Conservation (phyloP, 805 yeast genomes). For the Candida methanosorbosa region DNA sequence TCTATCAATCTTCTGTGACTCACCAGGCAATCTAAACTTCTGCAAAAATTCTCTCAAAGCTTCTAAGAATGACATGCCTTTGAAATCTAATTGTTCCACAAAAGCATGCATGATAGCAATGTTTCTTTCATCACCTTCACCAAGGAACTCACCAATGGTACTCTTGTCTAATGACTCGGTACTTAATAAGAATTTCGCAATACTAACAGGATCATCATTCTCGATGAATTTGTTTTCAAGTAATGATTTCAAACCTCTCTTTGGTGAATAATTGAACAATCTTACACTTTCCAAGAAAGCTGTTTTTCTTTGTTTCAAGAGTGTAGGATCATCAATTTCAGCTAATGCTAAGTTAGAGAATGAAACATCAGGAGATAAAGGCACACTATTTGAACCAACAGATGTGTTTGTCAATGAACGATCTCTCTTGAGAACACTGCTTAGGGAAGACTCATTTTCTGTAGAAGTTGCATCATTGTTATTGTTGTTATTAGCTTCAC, state of each 20-base stretch:
- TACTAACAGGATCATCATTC: conserved; percentile 50
- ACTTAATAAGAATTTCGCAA: conserved; percentile 65
- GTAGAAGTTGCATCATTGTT: neutral
- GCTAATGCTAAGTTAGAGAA: conserved; percentile 5
- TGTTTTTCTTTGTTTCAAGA: conserved; percentile 82
- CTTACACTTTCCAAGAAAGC: conserved; percentile 69
- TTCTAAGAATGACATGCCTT: conserved; percentile 61
- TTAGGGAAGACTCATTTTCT: neutral
- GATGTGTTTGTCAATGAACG: conserved; percentile 26
- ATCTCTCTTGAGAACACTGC: conserved; percentile 9
- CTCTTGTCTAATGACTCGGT: conserved; percentile 74
- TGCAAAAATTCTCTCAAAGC: conserved; percentile 83
- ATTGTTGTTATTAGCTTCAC: neutral
- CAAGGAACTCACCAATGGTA: conserved; percentile 82
- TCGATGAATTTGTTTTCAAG: conserved; percentile 55
- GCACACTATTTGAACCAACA: conserved; percentile 14
- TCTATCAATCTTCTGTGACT: conserved; percentile 95
- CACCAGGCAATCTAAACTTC: conserved; percentile 91
- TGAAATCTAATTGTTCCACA: conserved; percentile 80
- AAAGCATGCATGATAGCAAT: conserved; percentile 87
- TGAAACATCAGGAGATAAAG: conserved; percentile 16
- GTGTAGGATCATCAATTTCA: conserved; percentile 59
- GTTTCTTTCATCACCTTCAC: conserved; percentile 76
- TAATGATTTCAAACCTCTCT: conserved; percentile 62
- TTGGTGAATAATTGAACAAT: conserved; percentile 79